Percentiles rank a stretch among this genome's conserved stretches.
Conservation (phyloP, 768 basidiomycete genomes). For the Lactarius sanguifluus region DNA sequence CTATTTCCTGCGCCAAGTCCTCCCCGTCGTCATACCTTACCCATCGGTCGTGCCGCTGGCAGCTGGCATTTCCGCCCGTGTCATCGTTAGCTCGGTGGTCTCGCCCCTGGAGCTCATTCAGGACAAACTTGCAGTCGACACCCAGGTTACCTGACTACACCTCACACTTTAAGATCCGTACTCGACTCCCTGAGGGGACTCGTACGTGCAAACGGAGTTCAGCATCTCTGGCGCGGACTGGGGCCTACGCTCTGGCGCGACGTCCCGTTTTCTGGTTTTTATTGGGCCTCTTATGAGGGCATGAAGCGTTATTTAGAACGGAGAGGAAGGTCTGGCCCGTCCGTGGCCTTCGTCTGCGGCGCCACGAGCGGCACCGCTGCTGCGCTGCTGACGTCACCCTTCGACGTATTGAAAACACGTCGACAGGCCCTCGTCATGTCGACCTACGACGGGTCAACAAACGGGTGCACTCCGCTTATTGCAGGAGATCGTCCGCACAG, state of each 20-base stretch:
- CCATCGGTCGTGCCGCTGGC: conserved; percentile 63
- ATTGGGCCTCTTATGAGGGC: conserved; percentile 94
- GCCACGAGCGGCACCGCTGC: conserved; percentile 85
- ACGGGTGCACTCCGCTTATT: conserved; percentile 64
- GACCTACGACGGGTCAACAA: conserved; percentile 37
- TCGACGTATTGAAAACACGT: conserved; percentile 95
- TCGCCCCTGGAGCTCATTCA: conserved; percentile 93
- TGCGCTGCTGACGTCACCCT: conserved; percentile 88
- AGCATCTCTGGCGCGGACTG: conserved; percentile 85
- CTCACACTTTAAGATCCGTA: conserved; percentile 77
- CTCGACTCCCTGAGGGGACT: conserved; percentile 59
- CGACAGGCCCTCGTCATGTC: conserved; percentile 82
- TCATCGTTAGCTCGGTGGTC: conserved; percentile 69
- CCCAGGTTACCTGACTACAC: conserved; percentile 65
- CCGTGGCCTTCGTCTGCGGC: conserved; percentile 84
- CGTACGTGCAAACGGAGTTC: conserved; percentile 61
- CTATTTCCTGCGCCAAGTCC: conserved; percentile 63
- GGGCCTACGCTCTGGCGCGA: conserved; percentile 95
- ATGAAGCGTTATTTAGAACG: conserved; percentile 65
- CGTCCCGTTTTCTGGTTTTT: conserved; percentile 94
- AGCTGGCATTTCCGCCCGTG: conserved; percentile 82
- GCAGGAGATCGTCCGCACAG: conserved; percentile 67
- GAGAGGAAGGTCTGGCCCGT: conserved; percentile 55
- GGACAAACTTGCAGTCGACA: conserved; percentile 91
- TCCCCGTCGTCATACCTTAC: conserved; percentile 61